These are phyloP conservation scores for Lentinula edodes DNA, from an alignment of 768 basidiomycete genomes.

Conservation along the genomic window DNA sequence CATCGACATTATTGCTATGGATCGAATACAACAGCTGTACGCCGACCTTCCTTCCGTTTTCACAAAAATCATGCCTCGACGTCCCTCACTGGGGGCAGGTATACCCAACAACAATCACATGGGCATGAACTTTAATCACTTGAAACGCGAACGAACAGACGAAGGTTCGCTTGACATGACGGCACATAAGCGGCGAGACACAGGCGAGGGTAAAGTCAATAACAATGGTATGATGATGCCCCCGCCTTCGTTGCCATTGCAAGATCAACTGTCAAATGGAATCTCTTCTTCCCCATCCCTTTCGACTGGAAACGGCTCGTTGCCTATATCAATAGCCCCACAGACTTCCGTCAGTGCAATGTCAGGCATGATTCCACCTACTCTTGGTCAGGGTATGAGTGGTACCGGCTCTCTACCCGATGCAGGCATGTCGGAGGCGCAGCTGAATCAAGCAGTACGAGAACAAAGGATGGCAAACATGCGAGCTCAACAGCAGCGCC, in stretches of 20 bases:
- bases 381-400: neutral
- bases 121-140: slow-evolving; percentile 17
- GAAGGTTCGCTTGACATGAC: slow-evolving; percentile 30
- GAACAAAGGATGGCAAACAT: slow-evolving; percentile 2
- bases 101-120: slow-evolving; percentile 15
- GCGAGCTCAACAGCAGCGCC: neutral
- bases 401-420: neutral
- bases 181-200: slow-evolving; percentile 61
- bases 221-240: slow-evolving; percentile 33
- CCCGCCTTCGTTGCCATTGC: slow-evolving; percentile 11
- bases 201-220: slow-evolving; percentile 53
- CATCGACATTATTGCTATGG: slow-evolving; percentile 46
- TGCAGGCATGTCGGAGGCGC: slow-evolving; percentile 5
- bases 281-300: neutral
- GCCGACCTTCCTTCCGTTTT: slow-evolving; percentile 55
- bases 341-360: neutral
- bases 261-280: neutral
- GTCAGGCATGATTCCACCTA: neutral
- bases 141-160: slow-evolving; percentile 62
- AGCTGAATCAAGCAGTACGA: neutral
- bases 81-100: slow-evolving; percentile 28
- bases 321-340: neutral
- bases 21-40: slow-evolving; percentile 65
- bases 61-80: slow-evolving; percentile 44
- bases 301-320: neutral